phyloP scores from a whole-genome alignment of 805 yeast genomes.

The Maudiozyma bulderi region DNA sequence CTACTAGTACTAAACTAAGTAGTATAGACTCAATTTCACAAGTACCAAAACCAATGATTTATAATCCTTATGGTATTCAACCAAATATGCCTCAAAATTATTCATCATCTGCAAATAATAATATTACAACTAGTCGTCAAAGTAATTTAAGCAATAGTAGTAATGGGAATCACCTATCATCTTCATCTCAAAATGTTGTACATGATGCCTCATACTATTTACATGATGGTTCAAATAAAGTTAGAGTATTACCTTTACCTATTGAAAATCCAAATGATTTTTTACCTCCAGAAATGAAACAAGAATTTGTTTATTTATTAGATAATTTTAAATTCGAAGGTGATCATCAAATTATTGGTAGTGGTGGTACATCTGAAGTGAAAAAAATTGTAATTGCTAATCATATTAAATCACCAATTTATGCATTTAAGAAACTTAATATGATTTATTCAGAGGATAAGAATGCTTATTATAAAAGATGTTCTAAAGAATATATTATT shows the following conservation, averaged over 20 bases:
- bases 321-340: slow-evolving; percentile 45
- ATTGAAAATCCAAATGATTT: slow-evolving; percentile 56
- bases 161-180: neutral
- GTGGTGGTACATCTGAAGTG: slow-evolving; percentile 66
- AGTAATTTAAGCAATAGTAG: neutral
- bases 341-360: slow-evolving; percentile 46
- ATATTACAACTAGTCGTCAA: neutral
- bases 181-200: neutral
- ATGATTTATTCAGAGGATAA: slow-evolving; percentile 54
- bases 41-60: slow-evolving; percentile 36
- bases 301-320: slow-evolving; percentile 38
- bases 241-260: slow-evolving; percentile 48
- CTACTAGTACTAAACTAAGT: neutral
- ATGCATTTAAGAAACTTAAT: slow-evolving; percentile 58
- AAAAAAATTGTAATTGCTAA: slow-evolving; percentile 31
- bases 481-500: slow-evolving; percentile 53
- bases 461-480: slow-evolving; percentile 54
- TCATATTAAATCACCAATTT: slow-evolving; percentile 19
- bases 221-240: slow-evolving; percentile 29
- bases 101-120: neutral
- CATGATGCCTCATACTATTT: slow-evolving; percentile 24
- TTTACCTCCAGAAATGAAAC: slow-evolving; percentile 46
- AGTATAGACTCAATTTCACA: neutral
- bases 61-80: slow-evolving; percentile 52
- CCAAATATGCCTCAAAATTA: neutral